A percentile compares a stretch with the other conserved stretches of the same genome.
Evolutionary conservation across 1,139 yeast genomes (phyloP).

Genomic region (Torulaspora pretoriensis): DNA sequence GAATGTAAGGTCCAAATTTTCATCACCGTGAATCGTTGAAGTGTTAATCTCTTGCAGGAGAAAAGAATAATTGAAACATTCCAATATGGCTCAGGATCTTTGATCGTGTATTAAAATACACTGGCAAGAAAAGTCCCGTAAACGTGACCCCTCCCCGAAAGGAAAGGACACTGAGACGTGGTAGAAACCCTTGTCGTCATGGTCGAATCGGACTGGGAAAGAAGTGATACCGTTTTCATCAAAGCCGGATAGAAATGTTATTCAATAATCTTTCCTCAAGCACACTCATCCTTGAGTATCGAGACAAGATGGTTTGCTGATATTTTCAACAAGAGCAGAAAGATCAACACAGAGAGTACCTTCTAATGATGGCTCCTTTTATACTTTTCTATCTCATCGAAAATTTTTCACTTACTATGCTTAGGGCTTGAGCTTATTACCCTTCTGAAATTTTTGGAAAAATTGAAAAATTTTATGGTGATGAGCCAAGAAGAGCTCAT

Average conservation of each 20-base stretch:
- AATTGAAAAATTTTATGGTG: constrained; percentile 3
- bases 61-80: constrained; percentile 4
- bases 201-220: constrained; percentile 93
- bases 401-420: constrained; percentile 6
- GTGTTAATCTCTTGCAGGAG: constrained; percentile 1
- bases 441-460: constrained; percentile 6
- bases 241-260: constrained; percentile 25
- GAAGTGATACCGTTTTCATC: constrained; percentile 54
- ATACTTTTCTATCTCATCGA: constrained; percentile 11
- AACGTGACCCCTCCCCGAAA: constrained; percentile 15
- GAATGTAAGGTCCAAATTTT: constrained; percentile 69
- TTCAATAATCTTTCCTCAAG: constrained; percentile 16
- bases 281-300: constrained; percentile 22
- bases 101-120: constrained; percentile 49
- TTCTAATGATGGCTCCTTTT: constrained; percentile 5
- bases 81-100: constrained; percentile 40
- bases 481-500: constrained; percentile 6
- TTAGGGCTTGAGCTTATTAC: constrained; percentile 9
- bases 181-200: constrained; percentile 72
- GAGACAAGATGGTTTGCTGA: neutral
- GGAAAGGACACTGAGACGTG: constrained; percentile 31
- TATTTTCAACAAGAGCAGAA: neutral
- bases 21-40: constrained; percentile 52
- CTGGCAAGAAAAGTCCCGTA: constrained; percentile 79
- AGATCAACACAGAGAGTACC: neutral